Conservation (phyloP, 2,329 filamentous ascomycete genomes). For the Bertia moriformis region DNA sequence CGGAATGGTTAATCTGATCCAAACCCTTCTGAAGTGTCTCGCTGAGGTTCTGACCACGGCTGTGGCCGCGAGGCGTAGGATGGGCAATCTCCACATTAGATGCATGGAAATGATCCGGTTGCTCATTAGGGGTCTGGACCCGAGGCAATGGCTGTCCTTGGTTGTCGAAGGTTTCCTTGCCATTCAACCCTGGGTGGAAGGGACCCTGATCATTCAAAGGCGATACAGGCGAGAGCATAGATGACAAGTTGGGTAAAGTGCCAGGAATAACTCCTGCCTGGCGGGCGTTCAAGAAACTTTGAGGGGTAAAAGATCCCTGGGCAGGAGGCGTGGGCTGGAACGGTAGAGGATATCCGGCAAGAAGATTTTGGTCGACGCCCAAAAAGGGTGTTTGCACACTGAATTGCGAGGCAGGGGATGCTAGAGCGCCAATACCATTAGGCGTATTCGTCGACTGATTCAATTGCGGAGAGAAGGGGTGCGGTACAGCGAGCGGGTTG, state of each 20-base stretch:
- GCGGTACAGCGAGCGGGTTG: background rate
- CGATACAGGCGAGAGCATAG: background rate
- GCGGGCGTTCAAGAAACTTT: background rate
- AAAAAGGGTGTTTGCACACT: background rate
- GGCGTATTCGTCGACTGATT: background rate
- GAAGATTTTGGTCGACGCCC: background rate
- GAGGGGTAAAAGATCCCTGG: background rate
- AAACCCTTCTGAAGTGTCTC: background rate
- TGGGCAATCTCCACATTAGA: constrained; percentile 1
- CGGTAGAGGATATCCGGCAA: background rate
- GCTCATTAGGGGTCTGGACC: background rate
- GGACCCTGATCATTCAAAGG: background rate
- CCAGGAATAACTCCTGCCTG: background rate
- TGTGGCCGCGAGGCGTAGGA: background rate
- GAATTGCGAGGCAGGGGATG: constrained; percentile 1
- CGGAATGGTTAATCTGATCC: constrained; percentile 1
- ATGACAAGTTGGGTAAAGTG: background rate
- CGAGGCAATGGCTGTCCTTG: background rate
- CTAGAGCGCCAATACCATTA: background rate
- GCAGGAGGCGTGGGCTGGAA: constrained; percentile 1
- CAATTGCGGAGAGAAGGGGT: background rate
- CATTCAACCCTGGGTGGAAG: background rate
- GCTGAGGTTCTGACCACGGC: background rate
- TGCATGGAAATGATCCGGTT: background rate
- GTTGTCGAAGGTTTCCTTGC: background rate